Evolutionary conservation across 768 basidiomycete species (phyloP), one percentile per base, ranked within the genome.

Genomic region (Russula sp.): DNA sequence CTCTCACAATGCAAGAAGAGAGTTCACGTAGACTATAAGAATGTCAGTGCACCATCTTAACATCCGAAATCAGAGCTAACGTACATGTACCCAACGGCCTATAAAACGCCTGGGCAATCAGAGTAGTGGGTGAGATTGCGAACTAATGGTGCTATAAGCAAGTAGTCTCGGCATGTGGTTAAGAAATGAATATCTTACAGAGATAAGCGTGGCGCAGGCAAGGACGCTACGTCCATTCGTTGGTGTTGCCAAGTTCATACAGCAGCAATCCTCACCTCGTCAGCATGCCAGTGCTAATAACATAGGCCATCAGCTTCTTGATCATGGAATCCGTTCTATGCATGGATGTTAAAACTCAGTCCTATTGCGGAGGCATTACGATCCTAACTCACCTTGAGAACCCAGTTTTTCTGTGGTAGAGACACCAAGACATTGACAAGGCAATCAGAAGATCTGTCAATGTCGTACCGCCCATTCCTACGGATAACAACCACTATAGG

Each of bases 361-460:
- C 25, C 43, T 9, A 5, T 7, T 3, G 20, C 39, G n/a, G 13
- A 46, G n/a, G 11, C 35, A 6, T 8, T 7, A 16, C 20, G 13
- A 59, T 36, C 58, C 41, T 25, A 43, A 68, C 72, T 64, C 57
- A 76, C 79, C 75, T 70, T 48, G 70, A 58, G 59, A 79, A 76
- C 16, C 79, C 80, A 14, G 80, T 81, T 29, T 77, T 75, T 65
- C 72, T 70, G n/a, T 72, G 74, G n/a, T 72, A 74, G 54, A 83
- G 71, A 60, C 77, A 79, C 64, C 77, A 81, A 65, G 78, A 80
- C 56, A 83, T 74, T 10, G 78, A 71, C 50, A 71, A 61, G 3
- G 80, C 81, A 50, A 82, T 81, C 58, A 81, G 71, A 60, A 80
- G 71, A 65, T 82, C 81, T 9, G 79, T 75, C n/a, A 75, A 75